Percentiles rank a stretch among this genome's conserved stretches.
Evolutionary conservation across 805 yeast genomes (phyloP).

Genomic region (Yarrowia sp.): DNA sequence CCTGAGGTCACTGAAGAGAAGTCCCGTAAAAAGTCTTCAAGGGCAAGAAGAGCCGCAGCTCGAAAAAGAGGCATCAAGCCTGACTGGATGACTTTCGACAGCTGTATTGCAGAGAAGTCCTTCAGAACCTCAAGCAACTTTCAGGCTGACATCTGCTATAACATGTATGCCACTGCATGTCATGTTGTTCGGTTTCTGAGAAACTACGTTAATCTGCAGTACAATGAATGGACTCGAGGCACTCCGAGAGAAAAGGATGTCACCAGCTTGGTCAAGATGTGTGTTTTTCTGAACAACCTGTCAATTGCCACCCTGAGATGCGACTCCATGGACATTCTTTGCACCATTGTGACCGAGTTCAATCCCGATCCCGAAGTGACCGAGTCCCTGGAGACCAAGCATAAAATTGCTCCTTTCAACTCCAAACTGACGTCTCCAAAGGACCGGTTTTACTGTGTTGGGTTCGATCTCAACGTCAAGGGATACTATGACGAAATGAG

Average conservation of each 20-base stretch:
- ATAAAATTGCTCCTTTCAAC: neutral
- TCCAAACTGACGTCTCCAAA: neutral
- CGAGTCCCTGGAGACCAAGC: neutral
- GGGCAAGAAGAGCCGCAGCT: neutral
- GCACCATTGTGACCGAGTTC: conserved; percentile 1
- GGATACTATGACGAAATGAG: neutral
- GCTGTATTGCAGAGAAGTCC: neutral
- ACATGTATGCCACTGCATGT: conserved; percentile 10
- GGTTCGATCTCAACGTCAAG: conserved; percentile 13
- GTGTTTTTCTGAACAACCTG: conserved; percentile 2
- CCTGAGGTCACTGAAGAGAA: neutral
- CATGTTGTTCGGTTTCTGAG: conserved; percentile 9
- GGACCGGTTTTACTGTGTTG: conserved; percentile 9
- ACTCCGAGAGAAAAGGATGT: neutral
- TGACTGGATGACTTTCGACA: conserved; percentile 12
- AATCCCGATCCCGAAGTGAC: neutral
- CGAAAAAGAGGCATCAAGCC: neutral
- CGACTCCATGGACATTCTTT: conserved; percentile 15
- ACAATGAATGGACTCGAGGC: conserved; percentile 1
- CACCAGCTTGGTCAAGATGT: neutral
- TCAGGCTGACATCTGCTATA: conserved; percentile 18
- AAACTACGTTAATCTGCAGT: neutral
- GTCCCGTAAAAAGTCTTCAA: neutral
- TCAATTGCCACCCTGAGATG: conserved; percentile 3
- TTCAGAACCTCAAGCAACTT: neutral